These are phyloP conservation scores for Russula ochroleuca DNA, from an alignment of 768 basidiomycete species.

Conservation along the genomic window DNA sequence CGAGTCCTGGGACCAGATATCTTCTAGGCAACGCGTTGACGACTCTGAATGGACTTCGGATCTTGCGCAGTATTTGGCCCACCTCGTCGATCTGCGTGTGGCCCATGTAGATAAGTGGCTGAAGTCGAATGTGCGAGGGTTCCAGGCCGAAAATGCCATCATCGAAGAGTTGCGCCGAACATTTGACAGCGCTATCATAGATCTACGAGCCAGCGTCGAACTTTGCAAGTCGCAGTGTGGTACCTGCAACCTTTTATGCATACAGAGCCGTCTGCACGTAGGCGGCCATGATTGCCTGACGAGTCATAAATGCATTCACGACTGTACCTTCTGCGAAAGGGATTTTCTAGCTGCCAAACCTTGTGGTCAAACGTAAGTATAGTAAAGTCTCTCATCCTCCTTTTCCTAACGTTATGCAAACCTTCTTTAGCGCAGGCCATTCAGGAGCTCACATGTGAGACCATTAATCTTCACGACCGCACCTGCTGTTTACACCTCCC, in stretches of 20 bases:
- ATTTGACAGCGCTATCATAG: conserved; percentile 44
- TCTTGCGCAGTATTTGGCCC: conserved; percentile 40
- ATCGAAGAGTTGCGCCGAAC: conserved; percentile 45
- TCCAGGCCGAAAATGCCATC: conserved; percentile 42
- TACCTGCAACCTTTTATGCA: conserved; percentile 47
- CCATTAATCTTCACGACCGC: background rate
- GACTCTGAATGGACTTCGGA: conserved; percentile 44
- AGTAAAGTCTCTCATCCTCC: background rate
- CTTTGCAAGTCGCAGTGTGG: conserved; percentile 49
- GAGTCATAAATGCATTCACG: conserved; percentile 43
- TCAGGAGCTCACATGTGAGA: conserved; percentile 49
- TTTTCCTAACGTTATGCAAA: background rate
- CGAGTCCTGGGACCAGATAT: conserved; percentile 35
- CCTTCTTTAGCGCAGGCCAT: conserved; percentile 48
- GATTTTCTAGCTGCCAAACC: conserved; percentile 23
- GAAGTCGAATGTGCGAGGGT: conserved; percentile 44
- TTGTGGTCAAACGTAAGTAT: conserved; percentile 49
- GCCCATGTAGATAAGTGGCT: conserved; percentile 52
- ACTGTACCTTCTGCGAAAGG: conserved; percentile 44
- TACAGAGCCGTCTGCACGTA: conserved; percentile 45
- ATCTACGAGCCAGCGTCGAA: conserved; percentile 44
- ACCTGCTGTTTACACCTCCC: conserved; percentile 25
- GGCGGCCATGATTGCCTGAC: conserved; percentile 49
- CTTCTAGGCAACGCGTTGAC: conserved; percentile 34
- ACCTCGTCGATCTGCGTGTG: conserved; percentile 42